A percentile compares a stretch with the other conserved stretches of the same genome.
These are phyloP conservation scores for Trametes maxima DNA, from an alignment of 768 basidiomycete species.

Conservation along the genomic window DNA sequence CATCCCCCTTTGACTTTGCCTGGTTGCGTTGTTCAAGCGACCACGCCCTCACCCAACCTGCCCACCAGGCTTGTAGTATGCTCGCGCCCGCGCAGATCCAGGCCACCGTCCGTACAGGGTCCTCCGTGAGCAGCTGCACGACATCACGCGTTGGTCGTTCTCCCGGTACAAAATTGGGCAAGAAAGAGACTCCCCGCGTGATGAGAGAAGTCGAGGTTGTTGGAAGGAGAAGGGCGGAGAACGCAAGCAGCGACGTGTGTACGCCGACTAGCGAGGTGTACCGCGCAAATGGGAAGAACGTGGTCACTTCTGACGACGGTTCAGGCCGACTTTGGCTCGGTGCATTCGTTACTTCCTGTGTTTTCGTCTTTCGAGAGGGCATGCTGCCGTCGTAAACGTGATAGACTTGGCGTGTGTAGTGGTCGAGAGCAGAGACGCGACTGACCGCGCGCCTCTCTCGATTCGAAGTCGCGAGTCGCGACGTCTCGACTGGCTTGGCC, in stretches of 20 bases:
- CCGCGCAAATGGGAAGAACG: constrained; percentile 51
- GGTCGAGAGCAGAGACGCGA: neutral
- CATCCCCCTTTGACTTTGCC: neutral
- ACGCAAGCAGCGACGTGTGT: constrained; percentile 64
- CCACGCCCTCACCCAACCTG: constrained; percentile 36
- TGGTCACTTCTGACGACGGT: neutral
- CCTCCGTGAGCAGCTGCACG: constrained; percentile 43
- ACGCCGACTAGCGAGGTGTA: constrained; percentile 72
- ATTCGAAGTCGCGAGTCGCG: too few species aligned
- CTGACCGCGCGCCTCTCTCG: neutral
- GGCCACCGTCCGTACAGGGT: constrained; percentile 38
- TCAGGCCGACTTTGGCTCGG: neutral
- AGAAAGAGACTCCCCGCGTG: neutral
- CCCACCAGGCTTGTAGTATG: constrained; percentile 44
- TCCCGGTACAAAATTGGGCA: neutral
- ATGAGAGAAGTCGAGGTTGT: constrained; percentile 50
- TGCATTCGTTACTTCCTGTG: neutral
- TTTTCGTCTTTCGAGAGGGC: constrained; percentile 15
- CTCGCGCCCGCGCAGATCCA: constrained; percentile 41
- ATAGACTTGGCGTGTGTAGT: neutral
- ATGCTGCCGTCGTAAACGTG: neutral
- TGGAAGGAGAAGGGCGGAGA: constrained; percentile 74
- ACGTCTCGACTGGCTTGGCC: too few species aligned
- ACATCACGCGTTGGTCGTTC: constrained; percentile 39
- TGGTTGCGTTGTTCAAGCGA: constrained; percentile 12